Evolutionary conservation across 306 rosid species (phyloP).

Genomic region (Luffa acutangula): DNA sequence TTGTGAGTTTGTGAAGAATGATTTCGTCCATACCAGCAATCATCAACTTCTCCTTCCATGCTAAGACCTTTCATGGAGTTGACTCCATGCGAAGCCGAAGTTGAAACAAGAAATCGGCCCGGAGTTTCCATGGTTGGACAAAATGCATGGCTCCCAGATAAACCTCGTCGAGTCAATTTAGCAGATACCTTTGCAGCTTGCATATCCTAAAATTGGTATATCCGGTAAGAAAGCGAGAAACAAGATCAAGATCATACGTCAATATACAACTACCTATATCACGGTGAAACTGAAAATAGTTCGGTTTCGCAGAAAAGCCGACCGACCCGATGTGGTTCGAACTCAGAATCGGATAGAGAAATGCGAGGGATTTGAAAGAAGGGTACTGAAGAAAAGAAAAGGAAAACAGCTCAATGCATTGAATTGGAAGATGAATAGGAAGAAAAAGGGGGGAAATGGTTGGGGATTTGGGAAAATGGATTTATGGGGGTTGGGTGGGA

Average conservation of each 20-base stretch:
- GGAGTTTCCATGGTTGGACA: neutral
- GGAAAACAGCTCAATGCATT: too few species aligned
- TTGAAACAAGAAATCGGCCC: neutral
- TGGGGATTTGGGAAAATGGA: too few species aligned
- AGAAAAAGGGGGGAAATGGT: too few species aligned
- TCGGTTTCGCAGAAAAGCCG: too few species aligned
- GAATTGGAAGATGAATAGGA: too few species aligned
- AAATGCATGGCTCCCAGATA: neutral
- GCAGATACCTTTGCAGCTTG: neutral
- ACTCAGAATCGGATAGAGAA: too few species aligned
- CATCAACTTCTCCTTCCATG: neutral
- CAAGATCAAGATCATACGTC: neutral
- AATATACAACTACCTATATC: too few species aligned
- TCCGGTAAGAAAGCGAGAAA: neutral
- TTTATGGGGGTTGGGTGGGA: too few species aligned
- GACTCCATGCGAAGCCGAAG: neutral
- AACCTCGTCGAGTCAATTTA: neutral
- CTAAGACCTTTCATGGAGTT: neutral
- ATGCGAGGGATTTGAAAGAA: too few species aligned
- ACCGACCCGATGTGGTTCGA: too few species aligned
- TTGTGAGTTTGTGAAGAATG: neutral
- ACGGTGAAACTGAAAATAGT: too few species aligned
- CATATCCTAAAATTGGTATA: neutral
- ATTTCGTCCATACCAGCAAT: neutral
- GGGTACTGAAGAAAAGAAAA: too few species aligned